Conservation (phyloP, 2,329 filamentous ascomycete genomes). For the Neurospora sp. region DNA sequence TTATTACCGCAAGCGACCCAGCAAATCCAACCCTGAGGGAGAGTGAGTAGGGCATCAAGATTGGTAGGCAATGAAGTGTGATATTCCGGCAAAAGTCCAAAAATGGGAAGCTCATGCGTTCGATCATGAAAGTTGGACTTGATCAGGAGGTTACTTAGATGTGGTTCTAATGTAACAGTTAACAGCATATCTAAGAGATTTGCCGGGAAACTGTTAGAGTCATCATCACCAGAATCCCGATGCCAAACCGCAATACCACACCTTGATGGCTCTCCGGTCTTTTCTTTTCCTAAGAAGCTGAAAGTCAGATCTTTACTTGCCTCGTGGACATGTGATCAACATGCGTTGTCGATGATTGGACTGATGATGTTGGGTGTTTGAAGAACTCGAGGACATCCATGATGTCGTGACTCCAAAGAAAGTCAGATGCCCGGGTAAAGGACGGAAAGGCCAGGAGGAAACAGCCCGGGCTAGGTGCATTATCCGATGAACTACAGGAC, state of each 20-base stretch:
- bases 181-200: neutral
- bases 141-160: neutral
- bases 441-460: neutral
- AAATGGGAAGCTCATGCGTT: neutral
- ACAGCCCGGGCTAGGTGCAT: constrained; percentile 13
- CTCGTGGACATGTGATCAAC: neutral
- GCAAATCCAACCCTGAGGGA: neutral
- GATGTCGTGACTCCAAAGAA: neutral
- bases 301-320: neutral
- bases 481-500: constrained; percentile 13
- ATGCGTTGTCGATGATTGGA: neutral
- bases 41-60: neutral
- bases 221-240: neutral
- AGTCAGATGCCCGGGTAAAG: neutral
- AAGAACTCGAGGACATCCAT: neutral
- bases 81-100: neutral
- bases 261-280: neutral
- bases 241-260: neutral
- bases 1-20: neutral
- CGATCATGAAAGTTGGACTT: neutral
- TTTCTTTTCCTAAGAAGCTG: neutral
- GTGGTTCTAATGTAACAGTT: neutral
- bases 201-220: neutral
- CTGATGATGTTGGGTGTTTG: neutral
- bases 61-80: neutral